phyloP scores from a whole-genome alignment of 371 early-diverging fungal genomes.

The Paraphysoderma sedebokerense region DNA sequence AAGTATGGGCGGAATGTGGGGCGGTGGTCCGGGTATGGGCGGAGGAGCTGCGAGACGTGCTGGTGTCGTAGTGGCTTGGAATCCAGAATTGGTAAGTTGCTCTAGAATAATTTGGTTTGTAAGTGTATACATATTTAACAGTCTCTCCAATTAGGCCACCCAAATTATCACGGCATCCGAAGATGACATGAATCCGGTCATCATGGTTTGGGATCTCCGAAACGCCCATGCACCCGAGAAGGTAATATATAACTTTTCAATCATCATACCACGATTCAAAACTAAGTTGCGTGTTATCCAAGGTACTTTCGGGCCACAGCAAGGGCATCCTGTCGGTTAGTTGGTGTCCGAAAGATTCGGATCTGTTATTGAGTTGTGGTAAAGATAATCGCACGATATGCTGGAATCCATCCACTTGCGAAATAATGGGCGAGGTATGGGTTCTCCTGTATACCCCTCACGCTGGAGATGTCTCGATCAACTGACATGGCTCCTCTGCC shows the following conservation, averaged over 20 bases:
- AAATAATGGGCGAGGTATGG: conserved; percentile 41
- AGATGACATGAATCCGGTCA: conserved; percentile 71
- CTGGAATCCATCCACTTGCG: conserved; percentile 64
- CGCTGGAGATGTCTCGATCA: conserved; percentile 11
- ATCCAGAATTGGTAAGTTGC: conserved; percentile 62
- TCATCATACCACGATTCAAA: conserved; percentile 8
- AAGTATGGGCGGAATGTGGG: conserved; percentile 18
- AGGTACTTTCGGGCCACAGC: conserved; percentile 53
- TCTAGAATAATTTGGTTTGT: neutral
- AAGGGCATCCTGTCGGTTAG: conserved; percentile 73
- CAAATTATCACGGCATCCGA: conserved; percentile 80
- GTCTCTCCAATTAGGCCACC: conserved; percentile 46
- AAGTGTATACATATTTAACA: neutral
- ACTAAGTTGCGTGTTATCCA: neutral
- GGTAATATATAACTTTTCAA: conserved; percentile 6
- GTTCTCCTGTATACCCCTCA: neutral
- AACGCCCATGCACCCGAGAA: conserved; percentile 81
- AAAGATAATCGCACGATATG: conserved; percentile 86
- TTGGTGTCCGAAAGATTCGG: conserved; percentile 86
- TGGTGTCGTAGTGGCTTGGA: conserved; percentile 83
- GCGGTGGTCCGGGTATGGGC: conserved; percentile 10
- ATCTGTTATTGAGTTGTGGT: conserved; percentile 68
- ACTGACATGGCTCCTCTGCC: neutral
- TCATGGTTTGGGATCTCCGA: conserved; percentile 85
- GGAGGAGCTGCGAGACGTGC: conserved; percentile 25